These are phyloP conservation scores for Linnemannia hyalina DNA, from an alignment of 192 early-diverging fungal species.

Conservation along the genomic window DNA sequence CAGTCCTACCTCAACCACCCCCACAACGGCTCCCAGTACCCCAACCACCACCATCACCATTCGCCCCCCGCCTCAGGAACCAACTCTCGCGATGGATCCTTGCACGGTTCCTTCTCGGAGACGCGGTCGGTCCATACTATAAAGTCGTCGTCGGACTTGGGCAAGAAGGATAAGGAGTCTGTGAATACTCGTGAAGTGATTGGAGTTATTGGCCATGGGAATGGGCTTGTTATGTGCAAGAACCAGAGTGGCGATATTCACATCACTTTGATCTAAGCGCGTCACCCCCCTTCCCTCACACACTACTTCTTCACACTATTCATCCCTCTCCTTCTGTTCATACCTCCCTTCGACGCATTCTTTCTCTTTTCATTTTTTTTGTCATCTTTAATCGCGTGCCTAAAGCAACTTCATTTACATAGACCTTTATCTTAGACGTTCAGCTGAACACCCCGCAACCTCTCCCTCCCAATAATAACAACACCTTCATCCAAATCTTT, in stretches of 20 bases:
- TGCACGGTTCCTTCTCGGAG: constrained; percentile 31
- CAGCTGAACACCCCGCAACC: background rate
- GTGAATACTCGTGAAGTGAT: constrained; percentile 40
- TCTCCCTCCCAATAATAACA: background rate
- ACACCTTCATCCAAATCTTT: background rate
- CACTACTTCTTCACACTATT: background rate
- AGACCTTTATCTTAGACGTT: background rate
- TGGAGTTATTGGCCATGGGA: constrained; percentile 42
- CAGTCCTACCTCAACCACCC: constrained; percentile 38
- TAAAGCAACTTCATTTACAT: background rate
- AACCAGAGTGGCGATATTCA: constrained; percentile 52
- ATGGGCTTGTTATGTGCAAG: constrained; percentile 45
- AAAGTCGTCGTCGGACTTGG: constrained; percentile 32
- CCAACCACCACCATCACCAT: background rate
- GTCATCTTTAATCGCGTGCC: background rate
- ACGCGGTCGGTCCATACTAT: constrained; percentile 24
- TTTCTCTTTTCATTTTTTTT: background rate
- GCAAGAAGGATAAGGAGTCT: constrained; percentile 41
- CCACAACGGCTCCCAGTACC: background rate
- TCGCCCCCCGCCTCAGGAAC: constrained; percentile 30
- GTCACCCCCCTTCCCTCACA: background rate
- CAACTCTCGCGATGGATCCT: constrained; percentile 33
- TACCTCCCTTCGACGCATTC: background rate
- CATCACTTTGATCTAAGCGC: constrained; percentile 26
- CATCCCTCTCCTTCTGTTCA: background rate